Percentiles rank a stretch among this genome's conserved stretches.
Conservation (phyloP, 208 protist genomes). For the Novymonas esmeraldas region DNA sequence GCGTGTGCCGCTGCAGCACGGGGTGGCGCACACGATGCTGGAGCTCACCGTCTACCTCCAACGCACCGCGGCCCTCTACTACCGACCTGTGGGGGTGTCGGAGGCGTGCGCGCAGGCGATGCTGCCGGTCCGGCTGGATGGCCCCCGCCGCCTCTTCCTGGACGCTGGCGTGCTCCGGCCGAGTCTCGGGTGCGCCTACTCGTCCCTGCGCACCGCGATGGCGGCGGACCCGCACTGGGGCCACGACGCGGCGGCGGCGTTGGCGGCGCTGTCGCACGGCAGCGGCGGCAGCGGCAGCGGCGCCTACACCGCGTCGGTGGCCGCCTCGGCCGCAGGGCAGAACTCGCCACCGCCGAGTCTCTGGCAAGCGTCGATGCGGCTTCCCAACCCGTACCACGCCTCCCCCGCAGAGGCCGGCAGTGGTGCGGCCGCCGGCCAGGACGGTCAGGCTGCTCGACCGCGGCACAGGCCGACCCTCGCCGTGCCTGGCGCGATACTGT, state of each 20-base stretch:
- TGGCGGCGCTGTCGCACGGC: too few relatives aligned
- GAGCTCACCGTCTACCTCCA: conserved; percentile 38
- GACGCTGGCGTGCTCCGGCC: conserved; percentile 21
- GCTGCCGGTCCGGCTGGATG: conserved; percentile 7
- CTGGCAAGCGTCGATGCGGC: neutral
- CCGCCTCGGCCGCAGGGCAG: neutral
- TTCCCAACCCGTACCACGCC: neutral
- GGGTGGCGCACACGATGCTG: conserved; percentile 28
- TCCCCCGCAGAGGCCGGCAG: neutral
- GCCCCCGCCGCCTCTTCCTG: conserved; percentile 16
- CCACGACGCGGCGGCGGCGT: neutral
- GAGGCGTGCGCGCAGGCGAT: neutral
- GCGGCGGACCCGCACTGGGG: conserved; percentile 6
- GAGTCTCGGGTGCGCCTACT: conserved; percentile 16
- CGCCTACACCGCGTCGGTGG: neutral
- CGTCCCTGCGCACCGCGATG: conserved; percentile 16
- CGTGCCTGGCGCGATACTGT: neutral
- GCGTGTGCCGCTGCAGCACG: conserved; percentile 18
- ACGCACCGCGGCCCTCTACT: conserved; percentile 19
- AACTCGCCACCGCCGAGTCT: neutral
- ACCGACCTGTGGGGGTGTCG: conserved; percentile 12
- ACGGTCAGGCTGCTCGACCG: too few relatives aligned
- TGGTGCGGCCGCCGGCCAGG: too few relatives aligned
- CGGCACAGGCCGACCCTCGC: too few relatives aligned
- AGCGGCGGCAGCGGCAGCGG: neutral